Conservation (phyloP, 192 early-diverging fungal species). For the Coemansia guatemalensis region DNA sequence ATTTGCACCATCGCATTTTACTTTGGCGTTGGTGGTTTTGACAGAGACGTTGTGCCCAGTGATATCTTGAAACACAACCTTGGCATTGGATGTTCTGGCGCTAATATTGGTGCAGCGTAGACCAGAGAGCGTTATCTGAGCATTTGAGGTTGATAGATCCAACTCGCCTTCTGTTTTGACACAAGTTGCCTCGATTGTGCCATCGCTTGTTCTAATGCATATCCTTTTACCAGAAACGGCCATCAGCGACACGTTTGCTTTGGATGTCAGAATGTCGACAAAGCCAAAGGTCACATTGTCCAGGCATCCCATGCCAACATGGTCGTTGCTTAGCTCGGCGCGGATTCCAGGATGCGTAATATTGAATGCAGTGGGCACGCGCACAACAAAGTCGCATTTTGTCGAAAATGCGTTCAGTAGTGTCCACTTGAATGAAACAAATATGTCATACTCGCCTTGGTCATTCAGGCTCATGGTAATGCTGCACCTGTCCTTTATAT, state of each 20-base stretch:
- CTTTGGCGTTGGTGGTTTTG: conserved; percentile 13
- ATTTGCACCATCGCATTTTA: conserved; percentile 9
- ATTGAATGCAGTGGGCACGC: conserved; percentile 5
- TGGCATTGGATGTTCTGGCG: conserved; percentile 11
- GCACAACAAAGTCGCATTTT: conserved; percentile 18
- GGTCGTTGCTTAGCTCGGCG: conserved; percentile 11
- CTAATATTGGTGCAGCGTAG: not conserved
- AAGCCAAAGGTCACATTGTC: conserved; percentile 20
- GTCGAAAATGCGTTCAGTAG: conserved; percentile 12
- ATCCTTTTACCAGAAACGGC: conserved; percentile 3
- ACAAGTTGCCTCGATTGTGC: conserved; percentile 7
- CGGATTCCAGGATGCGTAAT: conserved; percentile 20
- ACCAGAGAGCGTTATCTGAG: conserved; percentile 10
- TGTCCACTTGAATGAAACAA: conserved; percentile 14
- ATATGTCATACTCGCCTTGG: conserved; percentile 27
- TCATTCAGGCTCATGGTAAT: conserved; percentile 14
- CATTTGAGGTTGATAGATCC: conserved; percentile 9
- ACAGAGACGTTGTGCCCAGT: not conserved
- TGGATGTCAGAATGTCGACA: conserved; percentile 16
- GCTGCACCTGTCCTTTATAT: conserved; percentile 11
- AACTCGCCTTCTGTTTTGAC: not conserved
- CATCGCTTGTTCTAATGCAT: conserved; percentile 8
- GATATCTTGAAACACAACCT: conserved; percentile 9
- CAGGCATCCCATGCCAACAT: conserved; percentile 12
- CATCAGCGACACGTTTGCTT: conserved; percentile 11